Conservation (phyloP, 352 stramenopile genomes). For the Phytophthora capsici region DNA sequence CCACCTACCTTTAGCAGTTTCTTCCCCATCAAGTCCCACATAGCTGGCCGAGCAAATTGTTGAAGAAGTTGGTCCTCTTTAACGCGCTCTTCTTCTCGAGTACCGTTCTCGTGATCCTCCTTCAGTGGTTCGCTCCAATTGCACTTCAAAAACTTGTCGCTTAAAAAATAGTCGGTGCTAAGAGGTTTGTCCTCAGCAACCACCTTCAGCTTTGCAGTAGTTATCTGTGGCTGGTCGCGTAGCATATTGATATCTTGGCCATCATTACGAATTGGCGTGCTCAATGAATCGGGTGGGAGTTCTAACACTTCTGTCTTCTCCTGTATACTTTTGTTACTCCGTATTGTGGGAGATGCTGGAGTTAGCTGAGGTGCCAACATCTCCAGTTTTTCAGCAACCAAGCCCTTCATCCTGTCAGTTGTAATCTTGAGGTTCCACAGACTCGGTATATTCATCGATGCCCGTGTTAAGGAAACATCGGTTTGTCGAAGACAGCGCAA, state of each 20-base stretch:
- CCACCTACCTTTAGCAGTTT: conserved; percentile 46
- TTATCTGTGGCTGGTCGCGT: neutral
- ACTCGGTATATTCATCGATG: conserved; percentile 37
- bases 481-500: conserved; percentile 19
- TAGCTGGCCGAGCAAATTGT: conserved; percentile 42
- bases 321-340: neutral
- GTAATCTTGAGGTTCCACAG: conserved; percentile 37
- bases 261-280: neutral
- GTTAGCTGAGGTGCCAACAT: neutral
- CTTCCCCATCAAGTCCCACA: conserved; percentile 58
- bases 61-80: conserved; percentile 34
- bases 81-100: neutral
- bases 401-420: neutral
- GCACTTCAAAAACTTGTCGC: conserved; percentile 36
- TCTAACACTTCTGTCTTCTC: neutral
- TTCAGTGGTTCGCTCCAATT: conserved; percentile 26
- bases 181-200: conserved; percentile 22
- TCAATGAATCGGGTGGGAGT: neutral
- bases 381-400: conserved; percentile 22
- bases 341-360: neutral
- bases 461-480: conserved; percentile 37
- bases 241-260: neutral
- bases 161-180: conserved; percentile 46
- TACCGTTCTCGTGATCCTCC: neutral
- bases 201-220: conserved; percentile 13